Evolutionary conservation across 108 stramenopile genomes (phyloP), one percentile per base, ranked within the genome.

Genomic region (Nitzschia sp.): DNA sequence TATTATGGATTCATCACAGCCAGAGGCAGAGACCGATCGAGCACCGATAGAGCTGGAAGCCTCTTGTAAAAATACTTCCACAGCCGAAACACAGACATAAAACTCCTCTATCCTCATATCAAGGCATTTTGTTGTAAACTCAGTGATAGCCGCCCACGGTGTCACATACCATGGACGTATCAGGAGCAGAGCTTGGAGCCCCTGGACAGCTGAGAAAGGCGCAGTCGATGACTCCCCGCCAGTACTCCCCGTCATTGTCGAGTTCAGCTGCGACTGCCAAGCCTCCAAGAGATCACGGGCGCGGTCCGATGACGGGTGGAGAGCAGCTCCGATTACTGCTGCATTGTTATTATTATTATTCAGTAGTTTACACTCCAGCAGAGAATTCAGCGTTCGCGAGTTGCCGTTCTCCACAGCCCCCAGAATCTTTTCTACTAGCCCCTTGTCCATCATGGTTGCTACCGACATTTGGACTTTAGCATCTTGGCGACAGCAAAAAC

Each of bases 181-280:
- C 64, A 73, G 64, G 15, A 73, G 57, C 9, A 73, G 55, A 17
- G 63, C 72, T 38, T 50, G 72, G 21, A 73, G 30, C 11, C 21
- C 38, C 33, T 38, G 35, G 36, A 9, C 36, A 30, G 17, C 17
- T 3, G 59, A 60, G n/a, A 41, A 5, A 56, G 31, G 31, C 29
- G 55, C 23, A 50, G 48, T 19, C 19, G 48, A 11, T 16, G 11
- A 41, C 38, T 41, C 13, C 38, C 13, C 13, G 38, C 13, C 38
- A 13, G 38, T 13, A 41, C 6, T 11, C 38, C 6, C 6, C 6
- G 6, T 41, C 38, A 11, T 13, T 41, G n/a, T n/a, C n/a, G n/a
- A n/a, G n/a, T 41, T 41, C 38, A 41, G 38, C 9, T 13, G 38
- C 4, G 50, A 52, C 50, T 8, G 30, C 28, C 28, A 56, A 6